phyloP scores from a whole-genome alignment of 495 filamentous ascomycete species.

The Hypomontagnella submonticulosa region DNA sequence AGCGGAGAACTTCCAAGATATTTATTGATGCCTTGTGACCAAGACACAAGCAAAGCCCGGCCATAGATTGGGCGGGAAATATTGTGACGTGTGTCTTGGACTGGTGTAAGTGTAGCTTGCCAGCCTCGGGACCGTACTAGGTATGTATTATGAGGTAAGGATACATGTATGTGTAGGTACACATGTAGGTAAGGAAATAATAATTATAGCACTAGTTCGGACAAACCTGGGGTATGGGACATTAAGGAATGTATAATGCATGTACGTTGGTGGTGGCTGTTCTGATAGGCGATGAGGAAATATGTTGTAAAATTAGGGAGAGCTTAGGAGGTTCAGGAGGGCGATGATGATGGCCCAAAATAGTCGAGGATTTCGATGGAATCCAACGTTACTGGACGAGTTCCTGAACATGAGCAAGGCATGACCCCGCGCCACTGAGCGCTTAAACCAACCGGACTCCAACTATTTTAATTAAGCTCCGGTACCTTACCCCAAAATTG shows the following conservation, averaged over 20 bases:
- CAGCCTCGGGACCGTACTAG: neutral
- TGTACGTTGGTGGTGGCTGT: neutral
- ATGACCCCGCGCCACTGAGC: neutral
- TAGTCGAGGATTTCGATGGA: constrained; percentile 1
- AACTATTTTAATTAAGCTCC: constrained; percentile 30
- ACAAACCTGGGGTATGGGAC: neutral
- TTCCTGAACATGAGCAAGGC: constrained; percentile 14
- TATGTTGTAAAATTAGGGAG: too few species aligned
- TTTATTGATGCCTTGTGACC: constrained; percentile 34
- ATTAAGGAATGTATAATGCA: neutral
- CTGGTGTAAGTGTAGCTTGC: neutral
- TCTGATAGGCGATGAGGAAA: too few species aligned
- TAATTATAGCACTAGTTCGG: neutral
- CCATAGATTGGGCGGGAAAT: constrained; percentile 18
- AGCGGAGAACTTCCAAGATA: constrained; percentile 28
- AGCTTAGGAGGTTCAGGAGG: neutral
- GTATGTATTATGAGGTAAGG: constrained; percentile 22
- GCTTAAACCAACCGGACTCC: constrained; percentile 9
- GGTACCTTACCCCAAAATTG: constrained; percentile 33
- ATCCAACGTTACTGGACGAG: constrained; percentile 34
- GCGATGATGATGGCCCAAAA: too few species aligned
- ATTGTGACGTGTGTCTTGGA: constrained; percentile 28
- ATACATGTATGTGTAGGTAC: constrained; percentile 3
- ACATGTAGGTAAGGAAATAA: neutral
- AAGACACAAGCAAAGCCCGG: constrained; percentile 25